Evolutionary conservation across 192 early-diverging fungal genomes (phyloP).

Genomic region (Coemansia sp.): DNA sequence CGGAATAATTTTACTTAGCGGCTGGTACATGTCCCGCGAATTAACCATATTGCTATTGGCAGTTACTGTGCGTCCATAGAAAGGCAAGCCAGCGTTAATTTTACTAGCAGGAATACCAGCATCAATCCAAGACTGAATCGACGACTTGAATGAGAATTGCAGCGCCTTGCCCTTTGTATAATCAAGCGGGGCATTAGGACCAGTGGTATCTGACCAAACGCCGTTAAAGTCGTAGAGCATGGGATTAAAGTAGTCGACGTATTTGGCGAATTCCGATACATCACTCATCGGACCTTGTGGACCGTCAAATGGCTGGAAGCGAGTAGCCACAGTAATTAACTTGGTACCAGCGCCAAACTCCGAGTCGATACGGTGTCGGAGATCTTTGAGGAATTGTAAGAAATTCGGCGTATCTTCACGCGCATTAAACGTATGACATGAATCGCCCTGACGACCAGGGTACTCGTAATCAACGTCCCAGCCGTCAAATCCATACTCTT

Average conservation of each 20-base stretch:
- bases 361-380: constrained; percentile 56
- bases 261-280: constrained; percentile 61
- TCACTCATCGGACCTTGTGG: constrained; percentile 56
- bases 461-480: constrained; percentile 81
- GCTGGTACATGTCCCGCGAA: constrained; percentile 36
- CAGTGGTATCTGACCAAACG: constrained; percentile 62
- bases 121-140: constrained; percentile 58
- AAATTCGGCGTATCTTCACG: constrained; percentile 65
- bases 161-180: constrained; percentile 30
- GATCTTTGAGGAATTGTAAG: constrained; percentile 59
- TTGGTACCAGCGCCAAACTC: constrained; percentile 49
- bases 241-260: constrained; percentile 67
- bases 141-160: constrained; percentile 47
- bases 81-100: constrained; percentile 62
- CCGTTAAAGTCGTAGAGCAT: constrained; percentile 74
- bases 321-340: constrained; percentile 66
- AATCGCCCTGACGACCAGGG: constrained; percentile 58
- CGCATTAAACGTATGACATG: constrained; percentile 53
- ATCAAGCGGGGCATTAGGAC: constrained; percentile 65
- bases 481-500: constrained; percentile 65
- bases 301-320: constrained; percentile 64
- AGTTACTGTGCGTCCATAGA: constrained; percentile 65
- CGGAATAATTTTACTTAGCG: constrained; percentile 46
- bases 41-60: constrained; percentile 32
- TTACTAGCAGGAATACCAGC: constrained; percentile 65